Evolutionary conservation across 2,329 filamentous ascomycete species (phyloP), one percentile per base, ranked within the genome.

Genomic region (Neonectria sp.): DNA sequence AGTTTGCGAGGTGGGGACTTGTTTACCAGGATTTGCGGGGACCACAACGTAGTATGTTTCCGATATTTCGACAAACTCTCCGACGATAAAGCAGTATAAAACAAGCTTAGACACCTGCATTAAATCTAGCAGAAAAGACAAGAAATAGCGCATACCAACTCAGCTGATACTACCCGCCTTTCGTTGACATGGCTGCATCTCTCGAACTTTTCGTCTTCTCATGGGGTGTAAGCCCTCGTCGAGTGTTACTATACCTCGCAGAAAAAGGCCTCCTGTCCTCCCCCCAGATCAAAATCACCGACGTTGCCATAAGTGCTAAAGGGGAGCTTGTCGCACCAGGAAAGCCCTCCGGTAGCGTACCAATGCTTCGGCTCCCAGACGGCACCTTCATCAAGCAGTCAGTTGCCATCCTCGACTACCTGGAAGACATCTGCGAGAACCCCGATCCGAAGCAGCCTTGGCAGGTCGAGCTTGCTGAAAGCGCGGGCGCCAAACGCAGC

Each of bases 321-420:
- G 60, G 67, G 4, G 60, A 21, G 2, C 2, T 61, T 0, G 48
- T 46, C 0, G 67, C 71, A 4, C 63, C 59, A 1, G 69, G 71
- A 0, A 73, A 72, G 12, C 71, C 71, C 6, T 27, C 24, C 3
- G 71, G 71, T 0, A 61, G 63, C 3, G 60, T 52, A 2, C 71
- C 71, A 0, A 43, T 73, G 0, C 40, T 73, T 1, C 60, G 61
- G 3, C 64, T 73, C 0, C 64, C 69, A 1, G 67, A 73, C 2
- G 69, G 71, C 3, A 40, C 49, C 0, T 73, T 72, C 9, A 73
- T 73, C 60, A 73, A 67, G 11, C 64, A 73, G 33, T 73, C 71
- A 0, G 17, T 73, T 2, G 60, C 71, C 3, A 73, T 72, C 3
- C 25, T 73, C 2, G 62, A 65, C 1, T 73, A 73, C 7, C 48